A percentile compares a stretch with the other conserved stretches of the same genome.
phyloP scores from a whole-genome alignment of 2,329 filamentous ascomycete genomes.

The Teratosphaeria gauchensis region DNA sequence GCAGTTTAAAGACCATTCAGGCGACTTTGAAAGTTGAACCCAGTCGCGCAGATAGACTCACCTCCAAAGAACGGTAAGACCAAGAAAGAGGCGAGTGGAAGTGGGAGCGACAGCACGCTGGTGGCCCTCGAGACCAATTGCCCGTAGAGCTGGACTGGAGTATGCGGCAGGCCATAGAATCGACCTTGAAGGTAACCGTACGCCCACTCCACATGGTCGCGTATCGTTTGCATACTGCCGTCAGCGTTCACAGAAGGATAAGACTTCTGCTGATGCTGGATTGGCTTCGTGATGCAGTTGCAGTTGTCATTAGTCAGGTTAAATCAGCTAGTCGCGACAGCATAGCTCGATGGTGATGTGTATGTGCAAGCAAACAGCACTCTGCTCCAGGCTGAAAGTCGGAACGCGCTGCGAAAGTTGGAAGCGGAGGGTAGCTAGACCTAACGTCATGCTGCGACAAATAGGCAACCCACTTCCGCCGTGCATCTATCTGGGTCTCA shows the following conservation, averaged over 20 bases:
- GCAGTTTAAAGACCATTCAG: not conserved
- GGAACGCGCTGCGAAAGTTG: too few relatives aligned
- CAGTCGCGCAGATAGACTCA: not conserved
- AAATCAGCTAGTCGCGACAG: too few relatives aligned
- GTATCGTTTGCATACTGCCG: constrained; percentile 9
- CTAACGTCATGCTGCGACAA: too few relatives aligned
- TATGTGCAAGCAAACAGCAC: not conserved
- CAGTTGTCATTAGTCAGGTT: not conserved
- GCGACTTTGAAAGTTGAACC: not conserved
- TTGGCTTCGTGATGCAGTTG: too few relatives aligned
- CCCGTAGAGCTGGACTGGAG: constrained; percentile 17
- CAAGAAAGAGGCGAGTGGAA: constrained; percentile 49
- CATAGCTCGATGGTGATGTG: not conserved
- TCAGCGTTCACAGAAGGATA: not conserved
- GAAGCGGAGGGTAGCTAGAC: too few relatives aligned
- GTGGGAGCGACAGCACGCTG: constrained; percentile 21
- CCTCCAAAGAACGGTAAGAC: constrained; percentile 60
- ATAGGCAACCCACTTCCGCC: too few relatives aligned
- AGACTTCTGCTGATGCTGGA: not conserved
- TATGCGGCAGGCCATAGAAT: constrained; percentile 13
- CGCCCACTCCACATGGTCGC: constrained; percentile 17
- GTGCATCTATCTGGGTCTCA: too few relatives aligned
- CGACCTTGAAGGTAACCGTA: constrained; percentile 25
- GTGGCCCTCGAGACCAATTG: constrained; percentile 18
- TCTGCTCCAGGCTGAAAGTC: not conserved